phyloP scores from a whole-genome alignment of 176 grass and related monocot genomes.

The Alloteropsis semialata region DNA sequence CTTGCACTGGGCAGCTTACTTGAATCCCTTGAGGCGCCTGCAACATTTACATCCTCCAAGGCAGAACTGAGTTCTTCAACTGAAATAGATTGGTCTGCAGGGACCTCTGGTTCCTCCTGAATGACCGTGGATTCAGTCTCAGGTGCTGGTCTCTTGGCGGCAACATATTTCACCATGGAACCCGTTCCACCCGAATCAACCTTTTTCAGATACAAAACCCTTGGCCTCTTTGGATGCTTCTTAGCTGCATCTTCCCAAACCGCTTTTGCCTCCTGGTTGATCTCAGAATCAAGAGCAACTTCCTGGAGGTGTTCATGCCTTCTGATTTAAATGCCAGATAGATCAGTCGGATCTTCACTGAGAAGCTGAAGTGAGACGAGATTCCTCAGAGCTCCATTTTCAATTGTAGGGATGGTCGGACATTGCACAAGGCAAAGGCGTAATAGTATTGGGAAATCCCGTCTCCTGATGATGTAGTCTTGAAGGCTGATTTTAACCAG shows the following conservation, averaged over 20 bases:
- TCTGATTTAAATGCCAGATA: neutral
- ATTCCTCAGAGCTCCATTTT: neutral
- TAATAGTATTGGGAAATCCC: neutral
- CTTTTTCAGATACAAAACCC: neutral
- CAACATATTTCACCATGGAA: slow-evolving; percentile 10
- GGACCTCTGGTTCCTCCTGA: neutral
- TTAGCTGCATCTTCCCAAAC: neutral
- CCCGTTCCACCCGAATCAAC: too few relatives aligned
- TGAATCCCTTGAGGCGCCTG: neutral
- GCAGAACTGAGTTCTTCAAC: neutral
- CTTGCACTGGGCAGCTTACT: neutral
- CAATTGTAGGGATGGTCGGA: neutral
- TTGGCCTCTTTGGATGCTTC: neutral
- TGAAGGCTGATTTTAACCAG: neutral
- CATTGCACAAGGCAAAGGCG: neutral
- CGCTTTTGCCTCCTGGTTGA: neutral
- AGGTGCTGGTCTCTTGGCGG: neutral
- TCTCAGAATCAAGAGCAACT: neutral
- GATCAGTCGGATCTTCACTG: neutral
- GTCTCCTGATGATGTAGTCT: neutral
- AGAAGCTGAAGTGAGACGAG: neutral
- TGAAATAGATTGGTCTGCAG: neutral
- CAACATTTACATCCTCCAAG: neutral
- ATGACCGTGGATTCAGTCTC: neutral
- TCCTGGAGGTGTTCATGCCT: neutral